Evolutionary conservation across 345 rosid genomes (phyloP).

Genomic region (Rhodamnia rubescens): DNA sequence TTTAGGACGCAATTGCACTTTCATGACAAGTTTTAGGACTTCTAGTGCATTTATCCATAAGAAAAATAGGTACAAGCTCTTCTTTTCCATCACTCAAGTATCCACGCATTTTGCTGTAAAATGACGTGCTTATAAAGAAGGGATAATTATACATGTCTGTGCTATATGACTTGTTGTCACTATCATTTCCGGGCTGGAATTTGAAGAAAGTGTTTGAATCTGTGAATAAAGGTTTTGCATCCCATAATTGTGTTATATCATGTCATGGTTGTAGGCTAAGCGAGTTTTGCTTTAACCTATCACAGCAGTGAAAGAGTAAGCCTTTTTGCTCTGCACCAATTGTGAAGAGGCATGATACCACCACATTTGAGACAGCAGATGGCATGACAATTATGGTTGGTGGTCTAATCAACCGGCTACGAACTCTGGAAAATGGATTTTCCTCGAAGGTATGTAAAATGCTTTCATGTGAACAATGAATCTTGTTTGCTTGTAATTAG

Average conservation of each 20-base stretch:
- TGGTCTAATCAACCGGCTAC: constrained; percentile 27
- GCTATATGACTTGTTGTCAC: background rate
- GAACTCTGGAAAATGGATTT: constrained; percentile 33
- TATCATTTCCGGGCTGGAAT: background rate
- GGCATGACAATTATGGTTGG: constrained; percentile 23
- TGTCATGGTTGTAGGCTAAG: background rate
- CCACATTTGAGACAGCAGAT: constrained; percentile 35
- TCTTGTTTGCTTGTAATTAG: background rate
- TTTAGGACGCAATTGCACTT: too few relatives aligned
- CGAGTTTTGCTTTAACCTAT: background rate
- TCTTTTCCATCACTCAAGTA: background rate
- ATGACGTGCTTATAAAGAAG: background rate
- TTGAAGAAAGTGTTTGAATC: background rate
- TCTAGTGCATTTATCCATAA: too few relatives aligned
- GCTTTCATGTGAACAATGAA: background rate
- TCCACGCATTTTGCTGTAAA: background rate
- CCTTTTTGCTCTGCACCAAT: constrained; percentile 29
- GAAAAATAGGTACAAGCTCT: background rate
- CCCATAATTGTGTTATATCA: background rate
- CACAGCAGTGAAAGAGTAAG: constrained; percentile 20
- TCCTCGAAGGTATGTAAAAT: constrained; percentile 17
- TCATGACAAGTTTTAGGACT: too few relatives aligned
- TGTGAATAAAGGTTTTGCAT: background rate
- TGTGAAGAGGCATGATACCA: constrained; percentile 22
- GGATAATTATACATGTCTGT: background rate